Evolutionary conservation across 129 eudicot genomes (phyloP), one percentile per base, ranked within the genome.

Genomic region (Flaveria sonorensis): DNA sequence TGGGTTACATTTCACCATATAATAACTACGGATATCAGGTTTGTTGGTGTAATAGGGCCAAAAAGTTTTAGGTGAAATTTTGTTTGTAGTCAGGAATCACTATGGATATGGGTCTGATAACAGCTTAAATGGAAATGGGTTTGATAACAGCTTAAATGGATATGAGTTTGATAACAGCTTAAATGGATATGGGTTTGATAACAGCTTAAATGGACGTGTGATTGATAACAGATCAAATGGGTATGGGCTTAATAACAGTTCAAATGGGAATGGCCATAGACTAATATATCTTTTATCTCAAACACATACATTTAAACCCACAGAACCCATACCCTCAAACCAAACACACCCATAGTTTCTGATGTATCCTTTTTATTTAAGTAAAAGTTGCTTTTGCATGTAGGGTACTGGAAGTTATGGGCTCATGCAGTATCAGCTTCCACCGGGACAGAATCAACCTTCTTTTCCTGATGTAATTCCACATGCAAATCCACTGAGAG

Each of bases 21-120:
- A 91, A 88, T 75, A 93, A 97, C 71, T 94, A 95, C 70, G 93
- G 93, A 40, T 95, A 95, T 84, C 99, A 95, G 99, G 99, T 95
- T 69, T 30, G 84, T 85, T 82, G 24, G 61, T 72, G n/a, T 24
- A 10, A 23, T 42, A 50, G 20, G 7, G 14, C 66, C 66, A 48
- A 62, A 50, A 76, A 32, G 16, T 16, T 28, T 28, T 14, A 56
- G n/a, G 45, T 42, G 56, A 45, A 18, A 16, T 26, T 73, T 45
- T 55, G 60, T 74, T 62, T 45, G 70, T 19, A 39, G 26, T 59
- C n/a, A 40, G 24, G 74, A 23, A 14, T 73, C 69, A 40, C 68
- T 57, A 56, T 39, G 56, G 56, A 56, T 59, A 59, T 73, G 40
- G 68, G 68, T 56, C 20, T 73, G 55, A 73, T 57, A 7, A 20